Base-by-base conservation (phyloP, 306 rosid species). In the Adenanthera pavonina region DNA sequence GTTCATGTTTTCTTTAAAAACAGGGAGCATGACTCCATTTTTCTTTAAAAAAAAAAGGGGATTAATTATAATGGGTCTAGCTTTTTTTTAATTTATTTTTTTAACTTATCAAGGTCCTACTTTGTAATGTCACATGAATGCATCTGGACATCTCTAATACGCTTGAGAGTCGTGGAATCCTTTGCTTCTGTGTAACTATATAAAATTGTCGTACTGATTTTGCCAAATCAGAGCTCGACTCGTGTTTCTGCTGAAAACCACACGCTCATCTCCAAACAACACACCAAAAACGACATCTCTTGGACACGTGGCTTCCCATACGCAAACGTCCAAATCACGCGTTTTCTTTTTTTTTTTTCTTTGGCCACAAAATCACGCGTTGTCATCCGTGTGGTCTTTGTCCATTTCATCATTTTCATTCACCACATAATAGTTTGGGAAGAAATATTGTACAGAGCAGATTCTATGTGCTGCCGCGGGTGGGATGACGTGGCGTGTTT, bases 171-270 rank as follows among this genome's bases (percentile, higher is more conserved):
- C 86, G 83, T 83, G 78, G 30, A 78, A n/a, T 19, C 12, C 54
- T 74, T 81, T 3, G 13, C 81, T 35, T 66, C 56, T 2, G 1
- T 1, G 6, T 38, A 3, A 0, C 8, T 7, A 40, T 10, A 12
- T 0, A 20, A 13, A 2, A 57, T 20, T 2, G 9, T 20, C 74
- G 11, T 46, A 13, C 12, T 44, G 8, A 0, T 11, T 20, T 25
- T 2, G 2, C 56, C 88, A 44, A 78, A 85, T 82, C 11, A 36
- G 33, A 54, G 49, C 4, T 16, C 76, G 52, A 10, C 4, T 75
- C 86, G 86, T 79, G 86, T 69, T 20, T 2, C 48, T 5, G 0
- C 3, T 6, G 56, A 75, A 71, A 84, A 79, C 54, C 75, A 75
- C 84, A 4, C 5, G 25, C 20, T 41, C 30, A 17, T 10, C 15